These are phyloP conservation scores for Phytophthora capsici DNA, from an alignment of 352 stramenopile genomes.

Conservation along the genomic window DNA sequence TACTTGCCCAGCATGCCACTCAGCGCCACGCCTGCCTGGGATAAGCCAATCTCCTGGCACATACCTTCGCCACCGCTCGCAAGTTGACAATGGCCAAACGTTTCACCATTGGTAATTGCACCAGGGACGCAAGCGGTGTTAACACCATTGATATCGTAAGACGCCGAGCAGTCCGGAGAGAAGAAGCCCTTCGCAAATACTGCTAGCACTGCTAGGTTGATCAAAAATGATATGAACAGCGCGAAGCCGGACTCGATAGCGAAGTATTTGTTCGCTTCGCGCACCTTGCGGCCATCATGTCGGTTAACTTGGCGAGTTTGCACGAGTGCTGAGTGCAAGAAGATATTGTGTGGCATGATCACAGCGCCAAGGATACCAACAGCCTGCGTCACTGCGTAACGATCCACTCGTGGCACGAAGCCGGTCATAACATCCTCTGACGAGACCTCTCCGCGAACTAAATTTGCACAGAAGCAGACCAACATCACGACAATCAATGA, in stretches of 20 bases:
- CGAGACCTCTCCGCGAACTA: conserved; percentile 81
- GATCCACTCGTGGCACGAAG: conserved; percentile 81
- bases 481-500: conserved; percentile 94
- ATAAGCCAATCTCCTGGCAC: conserved; percentile 91
- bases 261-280: conserved; percentile 94
- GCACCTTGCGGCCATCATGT: conserved; percentile 64
- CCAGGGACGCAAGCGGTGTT: conserved; percentile 80
- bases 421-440: conserved; percentile 70
- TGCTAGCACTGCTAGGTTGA: conserved; percentile 93
- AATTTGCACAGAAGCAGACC: conserved; percentile 93
- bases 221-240: conserved; percentile 94
- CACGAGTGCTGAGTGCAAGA: conserved; percentile 93
- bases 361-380: conserved; percentile 95
- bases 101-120: conserved; percentile 48
- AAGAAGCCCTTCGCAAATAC: conserved; percentile 96
- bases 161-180: conserved; percentile 67
- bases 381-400: conserved; percentile 80
- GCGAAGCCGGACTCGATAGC: conserved; percentile 92
- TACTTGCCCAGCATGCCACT: conserved; percentile 83
- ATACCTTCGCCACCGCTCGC: conserved; percentile 62
- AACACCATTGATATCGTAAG: conserved; percentile 53
- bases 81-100: conserved; percentile 63
- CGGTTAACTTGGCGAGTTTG: conserved; percentile 68
- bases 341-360: conserved; percentile 98
- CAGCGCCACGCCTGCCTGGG: conserved; percentile 82